phyloP scores from a whole-genome alignment of 768 basidiomycete genomes.

The Amanita exitialis region DNA sequence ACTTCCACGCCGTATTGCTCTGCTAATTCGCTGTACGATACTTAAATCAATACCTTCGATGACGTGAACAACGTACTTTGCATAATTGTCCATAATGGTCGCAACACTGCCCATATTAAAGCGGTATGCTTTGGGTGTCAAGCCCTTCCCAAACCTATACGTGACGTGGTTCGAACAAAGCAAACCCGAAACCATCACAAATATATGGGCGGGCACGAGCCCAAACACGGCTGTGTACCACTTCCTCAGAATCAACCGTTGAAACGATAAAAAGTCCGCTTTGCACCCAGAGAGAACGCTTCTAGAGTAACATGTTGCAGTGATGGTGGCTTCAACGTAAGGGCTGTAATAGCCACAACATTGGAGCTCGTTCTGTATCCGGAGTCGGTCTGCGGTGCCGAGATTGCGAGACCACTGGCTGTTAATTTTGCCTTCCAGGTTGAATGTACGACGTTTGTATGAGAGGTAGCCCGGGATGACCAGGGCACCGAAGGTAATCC shows the following conservation, averaged over 20 bases:
- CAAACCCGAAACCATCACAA: conserved; percentile 51
- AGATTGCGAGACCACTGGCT: conserved; percentile 58
- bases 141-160: conserved; percentile 80
- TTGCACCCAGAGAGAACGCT: conserved; percentile 70
- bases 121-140: conserved; percentile 79
- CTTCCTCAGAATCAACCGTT: conserved; percentile 38
- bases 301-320: conserved; percentile 64
- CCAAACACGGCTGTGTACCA: conserved; percentile 63
- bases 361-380: conserved; percentile 61
- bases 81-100: conserved; percentile 78
- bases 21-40: conserved; percentile 43
- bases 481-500: conserved; percentile 66
- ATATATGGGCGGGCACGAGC: conserved; percentile 58
- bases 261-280: conserved; percentile 43
- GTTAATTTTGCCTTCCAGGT: conserved; percentile 73
- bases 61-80: conserved; percentile 36
- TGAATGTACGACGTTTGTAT: conserved; percentile 49
- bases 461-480: conserved; percentile 73
- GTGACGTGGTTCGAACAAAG: conserved; percentile 78
- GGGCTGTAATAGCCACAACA: conserved; percentile 81
- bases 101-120: conserved; percentile 64
- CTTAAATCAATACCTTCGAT: background rate
- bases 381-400: conserved; percentile 45
- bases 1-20: conserved; percentile 56
- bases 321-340: conserved; percentile 69